Evolutionary conservation across 768 basidiomycete species (phyloP), one percentile per base, ranked within the genome.

Genomic region (Leccinum variicolor): DNA sequence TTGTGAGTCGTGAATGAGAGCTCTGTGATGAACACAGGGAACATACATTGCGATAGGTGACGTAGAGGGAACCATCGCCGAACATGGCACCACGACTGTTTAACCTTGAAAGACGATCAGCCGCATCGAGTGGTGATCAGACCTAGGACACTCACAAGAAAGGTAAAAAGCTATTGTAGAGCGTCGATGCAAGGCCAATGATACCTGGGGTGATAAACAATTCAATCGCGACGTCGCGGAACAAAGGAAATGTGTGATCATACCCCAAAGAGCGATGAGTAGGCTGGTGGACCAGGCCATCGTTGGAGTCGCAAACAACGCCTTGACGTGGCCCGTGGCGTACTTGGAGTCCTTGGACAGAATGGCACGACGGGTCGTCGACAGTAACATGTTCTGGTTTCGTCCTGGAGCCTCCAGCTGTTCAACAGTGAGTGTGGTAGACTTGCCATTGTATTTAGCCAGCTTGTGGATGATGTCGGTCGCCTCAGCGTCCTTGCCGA

Each of bases 151-250:
- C 79, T 58, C 58, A 83, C 83, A 80, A 74, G 62, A 77, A 84
- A 4, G 81, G 78, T 25, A 84, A 71, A 67, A 81, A 80, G 54
- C 72, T 76, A 63, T 82, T 79, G 61, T 83, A 86, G 67, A 91
- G 73, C 3, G 88, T 87, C 56, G 84, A 87, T 0, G 86, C 87
- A 17, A 91, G 78, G 6, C 89, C 90, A 54, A 91, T 90, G 34
- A 88, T 73, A 0, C 84, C 88, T 88, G 58, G 51, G 3, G 56
- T 43, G 43, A 64, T 19, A 47, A 25, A 49, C 19, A 9, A 34
- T 43, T 55, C 28, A 28, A 39, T 49, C n/a, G 21, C 23, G 66
- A 13, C 17, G 6, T 51, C 33, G 15, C 8, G 13, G 26, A 9
- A 49, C 5, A 50, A 7, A 4, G 4, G 9, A 31, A 13, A 31